Evolutionary conservation across 352 stramenopile genomes (phyloP).

Genomic region (Phytophthora syringae): DNA sequence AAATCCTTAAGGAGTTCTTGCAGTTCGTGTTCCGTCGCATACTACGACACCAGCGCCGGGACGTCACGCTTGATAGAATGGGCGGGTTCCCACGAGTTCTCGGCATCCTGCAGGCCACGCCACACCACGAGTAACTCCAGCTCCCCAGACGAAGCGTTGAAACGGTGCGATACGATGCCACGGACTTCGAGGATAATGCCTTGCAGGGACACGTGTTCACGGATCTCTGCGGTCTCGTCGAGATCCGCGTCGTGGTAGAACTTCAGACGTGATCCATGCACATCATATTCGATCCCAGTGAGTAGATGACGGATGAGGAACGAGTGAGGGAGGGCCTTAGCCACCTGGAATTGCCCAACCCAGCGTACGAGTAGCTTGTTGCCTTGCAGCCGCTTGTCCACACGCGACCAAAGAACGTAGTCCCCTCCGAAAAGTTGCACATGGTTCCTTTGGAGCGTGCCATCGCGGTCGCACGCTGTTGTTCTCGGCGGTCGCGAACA

Average conservation of each 20-base stretch:
- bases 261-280: constrained; percentile 14
- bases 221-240: constrained; percentile 14
- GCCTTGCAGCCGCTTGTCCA: constrained; percentile 7
- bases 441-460: constrained; percentile 9
- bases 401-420: constrained; percentile 15
- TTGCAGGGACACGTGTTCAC: constrained; percentile 9
- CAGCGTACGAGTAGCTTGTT: constrained; percentile 14
- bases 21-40: neutral
- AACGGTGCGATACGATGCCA: neutral
- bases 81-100: constrained; percentile 20
- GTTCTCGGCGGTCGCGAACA: neutral
- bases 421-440: constrained; percentile 22
- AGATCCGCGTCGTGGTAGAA: constrained; percentile 14
- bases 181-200: constrained; percentile 13
- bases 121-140: constrained; percentile 14
- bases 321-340: constrained; percentile 7
- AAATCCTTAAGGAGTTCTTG: constrained; percentile 2
- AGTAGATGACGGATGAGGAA: constrained; percentile 24
- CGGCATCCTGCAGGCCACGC: constrained; percentile 11
- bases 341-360: constrained; percentile 15
- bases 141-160: constrained; percentile 5
- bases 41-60: constrained; percentile 2
- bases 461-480: neutral
- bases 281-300: constrained; percentile 9
- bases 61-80: constrained; percentile 13